Evolutionary conservation across 495 filamentous ascomycete species (phyloP), one percentile per base, ranked within the genome.

Genomic region (Neurospora africana): DNA sequence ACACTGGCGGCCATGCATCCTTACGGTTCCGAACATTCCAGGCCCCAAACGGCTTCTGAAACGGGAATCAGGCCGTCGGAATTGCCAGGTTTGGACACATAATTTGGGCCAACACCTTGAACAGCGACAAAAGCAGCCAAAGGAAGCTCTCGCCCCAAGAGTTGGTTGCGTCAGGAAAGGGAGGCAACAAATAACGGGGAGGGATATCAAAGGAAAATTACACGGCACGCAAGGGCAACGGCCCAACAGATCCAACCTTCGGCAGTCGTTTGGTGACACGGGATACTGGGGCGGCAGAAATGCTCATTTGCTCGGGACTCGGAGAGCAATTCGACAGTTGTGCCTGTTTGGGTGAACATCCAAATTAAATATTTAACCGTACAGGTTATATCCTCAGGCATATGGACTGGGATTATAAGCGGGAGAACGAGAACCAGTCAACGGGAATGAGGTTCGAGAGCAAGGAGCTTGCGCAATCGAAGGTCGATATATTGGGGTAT

Each of bases 361-460:
- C 41, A 73, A 6, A 47, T 73, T 19, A 37, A 35, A 41, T 53
- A 74, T 75, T 77, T 75, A 77, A 69, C 75, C 72, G 74, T 69
- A 61, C 53, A 33, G 41, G 47, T 70, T 70, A 68, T 75, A 71
- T 73, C 58, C 5, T 27, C 30, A 33, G 68, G 68, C 38, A 72
- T 70, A 69, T 71, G 43, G 71, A 44, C 73, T 67, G 68, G 72
- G 72, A 61, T 76, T 43, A 72, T 71, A 40, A 58, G 73, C 70
- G 73, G 73, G 65, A 38, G 71, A 72, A 41, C 27, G 23, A 43
- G 30, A 70, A 36, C 69, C 36, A 69, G 21, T 30, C 36, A 61
- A 58, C 27, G 15, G 7, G 13, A 33, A 65, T 33, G 53, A 65
- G 27, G 27, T 65, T 33, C 27, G 53, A 19, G 15, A 33, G 15